A percentile compares a stretch with the other conserved stretches of the same genome.
phyloP scores from a whole-genome alignment of 2,329 filamentous ascomycete species.

The Magnaporthiopsis incrustans region DNA sequence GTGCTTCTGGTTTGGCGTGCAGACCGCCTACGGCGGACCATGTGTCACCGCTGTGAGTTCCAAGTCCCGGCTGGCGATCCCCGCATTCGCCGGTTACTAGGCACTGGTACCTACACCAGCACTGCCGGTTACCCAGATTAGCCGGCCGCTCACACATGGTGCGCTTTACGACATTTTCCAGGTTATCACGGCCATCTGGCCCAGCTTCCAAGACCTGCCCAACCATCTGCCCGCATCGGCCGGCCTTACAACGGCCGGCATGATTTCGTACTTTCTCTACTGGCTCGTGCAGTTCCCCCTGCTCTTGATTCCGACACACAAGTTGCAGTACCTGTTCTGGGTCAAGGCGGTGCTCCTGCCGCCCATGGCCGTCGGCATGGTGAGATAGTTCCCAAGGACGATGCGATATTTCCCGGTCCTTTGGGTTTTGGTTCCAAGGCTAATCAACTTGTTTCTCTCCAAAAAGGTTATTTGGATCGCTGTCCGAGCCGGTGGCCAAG shows the following conservation, averaged over 20 bases:
- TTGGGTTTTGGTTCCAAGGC: constrained; percentile 21
- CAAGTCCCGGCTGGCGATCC: too few relatives aligned
- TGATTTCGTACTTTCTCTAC: constrained; percentile 29
- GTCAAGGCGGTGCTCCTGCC: constrained; percentile 43
- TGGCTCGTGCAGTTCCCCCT: constrained; percentile 27
- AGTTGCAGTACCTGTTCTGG: constrained; percentile 30
- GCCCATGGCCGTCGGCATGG: constrained; percentile 51
- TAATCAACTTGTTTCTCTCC: too few relatives aligned
- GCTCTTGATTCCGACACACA: constrained; percentile 15
- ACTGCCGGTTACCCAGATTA: too few relatives aligned
- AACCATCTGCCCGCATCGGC: constrained; percentile 25
- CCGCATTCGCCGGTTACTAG: too few relatives aligned
- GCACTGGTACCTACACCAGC: too few relatives aligned
- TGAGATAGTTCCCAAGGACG: constrained; percentile 31
- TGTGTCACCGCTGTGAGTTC: constrained; percentile 22
- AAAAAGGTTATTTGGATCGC: too few relatives aligned
- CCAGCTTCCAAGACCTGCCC: constrained; percentile 26
- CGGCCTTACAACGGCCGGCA: constrained; percentile 29
- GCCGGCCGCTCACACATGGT: background rate
- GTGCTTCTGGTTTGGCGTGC: constrained; percentile 29
- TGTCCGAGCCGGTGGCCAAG: constrained; percentile 20
- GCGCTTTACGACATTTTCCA: background rate
- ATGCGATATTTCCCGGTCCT: constrained; percentile 31
- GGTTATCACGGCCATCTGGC: constrained; percentile 17
- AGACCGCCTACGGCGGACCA: constrained; percentile 38